These are phyloP conservation scores for Westerdykella sp. DNA, from an alignment of 2,329 filamentous ascomycete species.

Conservation along the genomic window DNA sequence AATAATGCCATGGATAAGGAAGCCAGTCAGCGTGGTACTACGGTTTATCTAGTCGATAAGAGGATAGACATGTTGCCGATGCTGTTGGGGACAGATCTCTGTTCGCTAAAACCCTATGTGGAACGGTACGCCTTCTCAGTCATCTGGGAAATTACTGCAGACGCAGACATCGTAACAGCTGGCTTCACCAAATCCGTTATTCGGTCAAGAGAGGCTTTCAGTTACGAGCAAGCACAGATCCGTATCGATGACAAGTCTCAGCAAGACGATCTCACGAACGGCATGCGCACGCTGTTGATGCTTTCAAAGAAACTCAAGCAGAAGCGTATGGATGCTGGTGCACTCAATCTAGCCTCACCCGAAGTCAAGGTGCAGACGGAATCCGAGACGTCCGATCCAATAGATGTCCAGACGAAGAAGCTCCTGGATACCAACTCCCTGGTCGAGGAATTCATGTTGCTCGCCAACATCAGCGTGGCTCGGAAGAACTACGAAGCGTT, in stretches of 20 bases:
- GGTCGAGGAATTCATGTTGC: constrained; percentile 98
- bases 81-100: constrained; percentile 91
- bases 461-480: constrained; percentile 93
- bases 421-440: constrained; percentile 93
- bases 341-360: constrained; percentile 91
- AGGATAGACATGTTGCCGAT: constrained; percentile 99
- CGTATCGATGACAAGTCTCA: constrained; percentile 86
- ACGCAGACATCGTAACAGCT: constrained; percentile 79
- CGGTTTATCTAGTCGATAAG: constrained; percentile 96
- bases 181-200: constrained; percentile 97
- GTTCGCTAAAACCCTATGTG: constrained; percentile 95
- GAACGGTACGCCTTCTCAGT: constrained; percentile 59
- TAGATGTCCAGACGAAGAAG: constrained; percentile 93
- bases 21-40: constrained; percentile 88
- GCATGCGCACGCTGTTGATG: constrained; percentile 79
- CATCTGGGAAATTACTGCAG: constrained; percentile 71
- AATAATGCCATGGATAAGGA: constrained; percentile 96
- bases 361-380: constrained; percentile 95
- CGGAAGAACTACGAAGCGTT: constrained; percentile 85
- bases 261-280: constrained; percentile 79
- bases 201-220: constrained; percentile 91
- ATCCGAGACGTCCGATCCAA: constrained; percentile 90
- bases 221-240: constrained; percentile 92
- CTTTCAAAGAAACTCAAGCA: constrained; percentile 90
- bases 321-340: constrained; percentile 93